Conservation (phyloP, 1,284 basidiomycete species). For the Mycosarcoma maydis region DNA sequence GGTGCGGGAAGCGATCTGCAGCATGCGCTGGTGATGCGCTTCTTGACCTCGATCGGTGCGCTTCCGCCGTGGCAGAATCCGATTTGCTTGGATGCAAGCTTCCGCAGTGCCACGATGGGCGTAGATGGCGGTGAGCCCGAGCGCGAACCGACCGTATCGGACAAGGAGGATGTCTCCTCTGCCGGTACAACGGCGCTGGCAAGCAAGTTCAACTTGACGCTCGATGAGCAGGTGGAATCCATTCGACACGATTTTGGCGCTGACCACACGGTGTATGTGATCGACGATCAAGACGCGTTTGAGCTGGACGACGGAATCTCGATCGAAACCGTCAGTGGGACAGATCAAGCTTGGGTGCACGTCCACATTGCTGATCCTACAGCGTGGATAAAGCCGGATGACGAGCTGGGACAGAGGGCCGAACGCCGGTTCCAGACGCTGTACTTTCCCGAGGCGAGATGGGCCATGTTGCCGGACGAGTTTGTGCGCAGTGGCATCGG, state of each 20-base stretch:
- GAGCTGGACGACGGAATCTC: slow-evolving; percentile 97
- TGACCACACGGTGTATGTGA: slow-evolving; percentile 81
- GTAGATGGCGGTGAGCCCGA: slow-evolving; percentile 23
- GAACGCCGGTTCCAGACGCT: slow-evolving; percentile 44
- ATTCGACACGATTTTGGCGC: slow-evolving; percentile 79
- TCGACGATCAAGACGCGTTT: slow-evolving; percentile 82
- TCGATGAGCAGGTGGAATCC: slow-evolving; percentile 30
- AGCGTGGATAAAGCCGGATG: slow-evolving; percentile 76
- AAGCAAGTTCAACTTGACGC: slow-evolving; percentile 14
- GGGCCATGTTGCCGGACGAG: slow-evolving; percentile 71
- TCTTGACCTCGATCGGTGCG: slow-evolving; percentile 44
- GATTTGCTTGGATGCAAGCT: slow-evolving; percentile 39
- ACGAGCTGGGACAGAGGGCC: slow-evolving; percentile 69
- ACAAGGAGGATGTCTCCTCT: background rate
- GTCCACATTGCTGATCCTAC: slow-evolving; percentile 95
- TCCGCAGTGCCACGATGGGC: slow-evolving; percentile 16
- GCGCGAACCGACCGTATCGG: background rate
- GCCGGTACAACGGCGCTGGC: background rate
- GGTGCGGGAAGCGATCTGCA: slow-evolving; percentile 42
- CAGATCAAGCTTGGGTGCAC: slow-evolving; percentile 78
- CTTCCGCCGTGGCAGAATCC: slow-evolving; percentile 57
- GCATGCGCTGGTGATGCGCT: slow-evolving; percentile 45
- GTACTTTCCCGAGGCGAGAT: slow-evolving; percentile 56
- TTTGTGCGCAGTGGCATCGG: slow-evolving; percentile 61
- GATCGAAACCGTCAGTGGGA: slow-evolving; percentile 69